These are phyloP conservation scores for Moricandia moricandioides DNA, from an alignment of 345 rosid genomes.

Conservation along the genomic window DNA sequence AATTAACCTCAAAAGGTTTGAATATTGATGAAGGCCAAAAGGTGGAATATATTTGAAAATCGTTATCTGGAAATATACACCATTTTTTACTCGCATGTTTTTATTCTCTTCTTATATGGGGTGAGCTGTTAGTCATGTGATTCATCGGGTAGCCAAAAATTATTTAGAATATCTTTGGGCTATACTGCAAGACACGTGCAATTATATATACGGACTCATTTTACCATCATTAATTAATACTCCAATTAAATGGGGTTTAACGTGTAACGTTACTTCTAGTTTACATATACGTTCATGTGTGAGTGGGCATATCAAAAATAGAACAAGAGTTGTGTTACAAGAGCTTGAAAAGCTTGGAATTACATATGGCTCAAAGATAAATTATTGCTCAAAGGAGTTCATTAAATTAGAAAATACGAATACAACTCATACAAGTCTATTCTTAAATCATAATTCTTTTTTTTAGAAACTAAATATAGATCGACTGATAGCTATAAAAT, in stretches of 20 bases:
- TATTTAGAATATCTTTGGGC: slow-evolving; percentile 9
- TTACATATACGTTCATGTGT: background rate
- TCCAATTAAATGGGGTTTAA: background rate
- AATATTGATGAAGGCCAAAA: background rate
- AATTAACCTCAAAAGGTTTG: background rate
- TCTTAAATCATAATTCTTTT: background rate
- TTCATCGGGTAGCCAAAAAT: slow-evolving; percentile 25
- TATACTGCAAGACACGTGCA: slow-evolving; percentile 28
- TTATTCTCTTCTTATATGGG: background rate
- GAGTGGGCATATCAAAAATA: background rate
- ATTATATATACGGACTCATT: slow-evolving; percentile 6
- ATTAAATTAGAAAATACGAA: background rate
- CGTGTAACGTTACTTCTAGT: slow-evolving; percentile 1
- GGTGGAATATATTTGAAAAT: background rate
- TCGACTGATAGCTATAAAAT: background rate
- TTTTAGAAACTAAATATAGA: background rate
- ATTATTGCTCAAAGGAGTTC: background rate
- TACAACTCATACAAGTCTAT: background rate
- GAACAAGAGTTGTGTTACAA: no score
- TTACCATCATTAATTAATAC: background rate
- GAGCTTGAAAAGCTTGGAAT: no score
- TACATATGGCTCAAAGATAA: background rate
- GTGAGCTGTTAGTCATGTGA: slow-evolving; percentile 35
- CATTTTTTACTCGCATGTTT: background rate
- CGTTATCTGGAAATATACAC: slow-evolving; percentile 1